phyloP scores from a whole-genome alignment of 78 protist species.

The Bodo saltans region DNA sequence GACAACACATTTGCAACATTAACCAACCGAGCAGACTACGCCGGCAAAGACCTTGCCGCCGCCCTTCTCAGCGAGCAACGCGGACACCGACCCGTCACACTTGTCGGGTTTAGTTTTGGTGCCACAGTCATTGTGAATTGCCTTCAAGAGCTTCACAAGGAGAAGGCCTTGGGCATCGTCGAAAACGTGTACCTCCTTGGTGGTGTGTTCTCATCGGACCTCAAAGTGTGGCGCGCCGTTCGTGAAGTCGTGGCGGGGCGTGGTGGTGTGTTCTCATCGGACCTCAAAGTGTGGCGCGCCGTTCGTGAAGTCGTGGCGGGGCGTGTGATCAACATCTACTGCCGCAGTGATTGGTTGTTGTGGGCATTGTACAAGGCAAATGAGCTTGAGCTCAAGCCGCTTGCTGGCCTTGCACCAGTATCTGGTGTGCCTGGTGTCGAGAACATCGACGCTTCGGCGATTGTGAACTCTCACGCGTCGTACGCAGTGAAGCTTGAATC shows the following conservation, averaged over 20 bases:
- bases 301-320: conserved; percentile 3
- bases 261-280: no score
- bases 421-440: not conserved
- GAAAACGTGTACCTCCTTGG: conserved; percentile 9
- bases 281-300: not conserved
- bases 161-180: not conserved
- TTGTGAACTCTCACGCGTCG: not conserved
- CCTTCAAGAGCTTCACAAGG: not conserved
- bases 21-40: not conserved
- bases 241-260: conserved; percentile 15
- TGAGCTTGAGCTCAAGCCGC: not conserved
- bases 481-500: not conserved
- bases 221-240: not conserved
- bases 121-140: conserved; percentile 3
- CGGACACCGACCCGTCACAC: conserved; percentile 16
- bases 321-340: conserved; percentile 9
- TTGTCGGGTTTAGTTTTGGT: conserved; percentile 12
- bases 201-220: not conserved
- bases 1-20: conserved; percentile 1
- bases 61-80: not conserved
- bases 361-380: not conserved
- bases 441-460: not conserved
- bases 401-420: conserved; percentile 10
- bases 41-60: not conserved
- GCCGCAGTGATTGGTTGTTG: not conserved